Evolutionary conservation across 1,284 basidiomycete genomes (phyloP), one percentile per base, ranked within the genome.

Genomic region (Leucocoprinus gongylophorus): DNA sequence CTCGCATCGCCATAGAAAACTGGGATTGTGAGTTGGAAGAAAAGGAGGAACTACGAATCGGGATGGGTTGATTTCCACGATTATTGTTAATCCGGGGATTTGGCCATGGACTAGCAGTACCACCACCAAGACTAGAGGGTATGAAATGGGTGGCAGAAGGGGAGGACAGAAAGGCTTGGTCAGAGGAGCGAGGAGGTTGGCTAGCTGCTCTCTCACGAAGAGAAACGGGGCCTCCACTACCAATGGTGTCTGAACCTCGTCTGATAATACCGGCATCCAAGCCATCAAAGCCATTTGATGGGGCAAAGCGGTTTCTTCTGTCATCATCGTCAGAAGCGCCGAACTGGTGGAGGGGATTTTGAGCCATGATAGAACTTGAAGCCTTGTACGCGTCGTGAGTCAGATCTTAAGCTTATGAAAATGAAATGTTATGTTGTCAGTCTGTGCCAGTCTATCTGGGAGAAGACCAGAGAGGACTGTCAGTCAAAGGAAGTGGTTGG

Each of bases 11-110:
- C 38, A 79, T 79, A 23, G 75, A 68, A 62, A 85, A 81, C 48
- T 75, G 73, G 54, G 68, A 63, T 56, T 79, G 75, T 40, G 72
- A 68, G 57, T 75, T 73, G 35, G 75, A 62, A 38, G 81, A 83
- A 65, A 85, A 85, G 43, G 83, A 86, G 43, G 83, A 79, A 59
- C 76, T 81, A 51, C 82, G 75, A 57, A 78, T 78, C 55, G 81
- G 76, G 57, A 80, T 69, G 53, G 76, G 67, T 48, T 71, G 67
- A 12, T 61, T 62, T 47, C 67, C 66, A 50, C 67, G 67, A 48
- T 35, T 48, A 71, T 62, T 55, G 60, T 64, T 52, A 67, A 65
- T 55, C 13, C 73, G 72, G 50, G 71, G 70, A 57, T 65, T 69
- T 39, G 70, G 56, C 70, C 78, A 79, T n/a, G 39, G n/a, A 18